phyloP scores from a whole-genome alignment of 2,329 filamentous ascomycete species.

The Clonostachys rosea region DNA sequence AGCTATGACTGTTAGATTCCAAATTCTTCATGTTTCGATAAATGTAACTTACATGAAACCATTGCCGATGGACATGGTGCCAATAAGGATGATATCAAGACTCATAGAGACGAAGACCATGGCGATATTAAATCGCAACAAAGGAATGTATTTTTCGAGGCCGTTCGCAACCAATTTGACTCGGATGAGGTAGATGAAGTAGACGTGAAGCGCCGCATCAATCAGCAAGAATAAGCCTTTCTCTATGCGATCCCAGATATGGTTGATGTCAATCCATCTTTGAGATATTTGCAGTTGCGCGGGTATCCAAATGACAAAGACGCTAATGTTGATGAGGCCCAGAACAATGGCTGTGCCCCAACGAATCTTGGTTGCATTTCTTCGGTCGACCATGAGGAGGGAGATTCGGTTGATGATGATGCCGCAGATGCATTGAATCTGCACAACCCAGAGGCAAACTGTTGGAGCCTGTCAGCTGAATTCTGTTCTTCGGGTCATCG shows the following conservation, averaged over 20 bases:
- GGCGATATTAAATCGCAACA: constrained; percentile 25
- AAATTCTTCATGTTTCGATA: not conserved
- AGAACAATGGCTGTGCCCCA: constrained; percentile 38
- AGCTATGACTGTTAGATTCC: constrained; percentile 6
- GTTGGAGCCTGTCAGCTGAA: too few species aligned
- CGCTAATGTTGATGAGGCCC: constrained; percentile 42
- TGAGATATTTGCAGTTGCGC: constrained; percentile 36
- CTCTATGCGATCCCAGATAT: constrained; percentile 46
- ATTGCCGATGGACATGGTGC: constrained; percentile 17
- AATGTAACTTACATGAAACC: constrained; percentile 12
- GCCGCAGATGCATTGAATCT: constrained; percentile 45
- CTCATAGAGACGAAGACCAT: constrained; percentile 16
- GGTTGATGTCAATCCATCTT: constrained; percentile 36
- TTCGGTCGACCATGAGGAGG: constrained; percentile 34
- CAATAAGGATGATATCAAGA: constrained; percentile 16
- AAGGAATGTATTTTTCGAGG: constrained; percentile 38
- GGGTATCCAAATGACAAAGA: constrained; percentile 51
- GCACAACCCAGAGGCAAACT: constrained; percentile 24
- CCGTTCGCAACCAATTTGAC: constrained; percentile 38
- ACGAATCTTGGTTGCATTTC: constrained; percentile 30
- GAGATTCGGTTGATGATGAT: constrained; percentile 50
- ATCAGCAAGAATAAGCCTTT: constrained; percentile 45
- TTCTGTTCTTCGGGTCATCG: too few species aligned
- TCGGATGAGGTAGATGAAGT: constrained; percentile 41
- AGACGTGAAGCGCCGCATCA: constrained; percentile 41